Evolutionary conservation across 208 protist genomes (phyloP).

Genomic region (Crithidia fasciculata): DNA sequence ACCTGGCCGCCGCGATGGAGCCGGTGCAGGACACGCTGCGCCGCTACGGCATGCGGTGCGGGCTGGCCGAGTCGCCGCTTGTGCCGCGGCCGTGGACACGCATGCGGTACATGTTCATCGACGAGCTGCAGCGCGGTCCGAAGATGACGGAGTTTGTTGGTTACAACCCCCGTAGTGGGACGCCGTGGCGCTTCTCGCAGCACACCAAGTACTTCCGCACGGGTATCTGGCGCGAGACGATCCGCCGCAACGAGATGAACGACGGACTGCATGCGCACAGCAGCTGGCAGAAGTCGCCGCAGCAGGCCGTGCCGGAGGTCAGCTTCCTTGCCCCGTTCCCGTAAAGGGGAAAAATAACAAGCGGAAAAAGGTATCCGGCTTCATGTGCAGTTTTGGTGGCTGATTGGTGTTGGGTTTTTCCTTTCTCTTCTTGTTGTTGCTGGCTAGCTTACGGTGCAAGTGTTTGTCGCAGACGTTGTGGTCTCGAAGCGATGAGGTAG

Average conservation of each 20-base stretch:
- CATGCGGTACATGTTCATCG: conserved; percentile 91
- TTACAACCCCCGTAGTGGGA: conserved; percentile 85
- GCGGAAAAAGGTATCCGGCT: neutral
- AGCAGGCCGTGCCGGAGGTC: conserved; percentile 89
- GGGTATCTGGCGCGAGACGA: conserved; percentile 88
- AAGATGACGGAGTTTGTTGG: conserved; percentile 89
- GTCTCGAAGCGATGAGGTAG: too few species aligned
- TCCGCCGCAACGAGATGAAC: conserved; percentile 90
- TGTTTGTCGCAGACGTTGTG: too few species aligned
- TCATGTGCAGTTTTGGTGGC: neutral
- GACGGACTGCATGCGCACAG: conserved; percentile 85
- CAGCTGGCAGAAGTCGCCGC: conserved; percentile 90
- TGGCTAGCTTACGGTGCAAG: too few species aligned
- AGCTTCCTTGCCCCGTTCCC: conserved; percentile 80
- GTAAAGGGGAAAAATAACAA: conserved; percentile 31
- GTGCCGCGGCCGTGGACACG: conserved; percentile 86
- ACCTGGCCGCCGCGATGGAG: conserved; percentile 48
- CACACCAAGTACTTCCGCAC: conserved; percentile 85
- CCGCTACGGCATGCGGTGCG: conserved; percentile 84
- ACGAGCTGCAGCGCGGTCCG: conserved; percentile 88
- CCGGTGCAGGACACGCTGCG: conserved; percentile 61
- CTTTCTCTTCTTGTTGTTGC: neutral
- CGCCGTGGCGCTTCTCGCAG: conserved; percentile 90
- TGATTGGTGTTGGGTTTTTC: neutral
- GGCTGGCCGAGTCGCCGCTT: conserved; percentile 79